phyloP scores from a whole-genome alignment of 75 land plant species.

The Sequoiadendron giganteum region DNA sequence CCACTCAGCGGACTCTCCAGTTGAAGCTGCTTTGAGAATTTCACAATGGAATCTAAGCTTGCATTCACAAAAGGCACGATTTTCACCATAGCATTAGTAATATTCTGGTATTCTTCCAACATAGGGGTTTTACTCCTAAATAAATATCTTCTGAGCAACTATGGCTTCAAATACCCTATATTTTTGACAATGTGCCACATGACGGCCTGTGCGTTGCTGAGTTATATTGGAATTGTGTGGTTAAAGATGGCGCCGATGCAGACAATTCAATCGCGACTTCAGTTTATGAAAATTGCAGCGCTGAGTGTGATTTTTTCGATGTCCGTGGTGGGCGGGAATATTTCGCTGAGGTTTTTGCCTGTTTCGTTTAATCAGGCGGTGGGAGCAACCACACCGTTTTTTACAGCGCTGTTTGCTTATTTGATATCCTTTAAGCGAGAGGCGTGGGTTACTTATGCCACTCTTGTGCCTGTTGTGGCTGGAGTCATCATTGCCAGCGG shows the following conservation, averaged over 20 bases:
- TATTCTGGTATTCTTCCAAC: slow-evolving; percentile 75
- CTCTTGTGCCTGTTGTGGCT: slow-evolving; percentile 67
- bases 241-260: slow-evolving; percentile 77
- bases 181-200: slow-evolving; percentile 86
- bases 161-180: slow-evolving; percentile 79
- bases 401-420: slow-evolving; percentile 75
- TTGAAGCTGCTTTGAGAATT: neutral
- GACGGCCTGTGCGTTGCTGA: slow-evolving; percentile 70
- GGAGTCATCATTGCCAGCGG: slow-evolving; percentile 83
- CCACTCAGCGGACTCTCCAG: neutral
- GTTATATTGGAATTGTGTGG: slow-evolving; percentile 74
- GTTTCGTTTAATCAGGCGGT: slow-evolving; percentile 78
- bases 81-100: slow-evolving; percentile 46
- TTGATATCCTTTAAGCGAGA: slow-evolving; percentile 62
- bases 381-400: slow-evolving; percentile 71
- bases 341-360: slow-evolving; percentile 63
- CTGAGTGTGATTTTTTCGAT: slow-evolving; percentile 61
- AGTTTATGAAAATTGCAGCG: slow-evolving; percentile 67
- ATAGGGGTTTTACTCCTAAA: slow-evolving; percentile 75
- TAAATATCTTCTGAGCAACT: slow-evolving; percentile 79
- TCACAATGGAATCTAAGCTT: slow-evolving; percentile 10
- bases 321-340: slow-evolving; percentile 75
- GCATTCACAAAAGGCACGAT: slow-evolving; percentile 9
- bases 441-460: slow-evolving; percentile 67
- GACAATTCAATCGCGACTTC: slow-evolving; percentile 59